Evolutionary conservation across 495 filamentous ascomycete species (phyloP), one percentile per base, ranked within the genome.

Genomic region (Symbiotaphrina buchneri): DNA sequence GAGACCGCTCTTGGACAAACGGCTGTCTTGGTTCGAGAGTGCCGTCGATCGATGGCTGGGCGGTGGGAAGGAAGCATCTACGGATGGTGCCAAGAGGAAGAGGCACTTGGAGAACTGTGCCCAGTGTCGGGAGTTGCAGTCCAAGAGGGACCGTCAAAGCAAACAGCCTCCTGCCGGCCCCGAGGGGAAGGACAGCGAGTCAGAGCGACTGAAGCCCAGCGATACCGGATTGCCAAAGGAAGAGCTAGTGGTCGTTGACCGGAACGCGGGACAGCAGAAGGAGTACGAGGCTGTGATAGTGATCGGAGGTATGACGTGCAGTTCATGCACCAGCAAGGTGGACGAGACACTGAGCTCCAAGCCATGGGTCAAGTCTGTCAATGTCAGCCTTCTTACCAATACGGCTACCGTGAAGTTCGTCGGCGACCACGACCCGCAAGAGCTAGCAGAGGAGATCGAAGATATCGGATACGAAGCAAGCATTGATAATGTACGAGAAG

Each of bases 281-380:
- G 28, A 30, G 3, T 10, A 1, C 10, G 3, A 30, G 8, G 28
- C 28, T 4, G n/a, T n/a, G n/a, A 16, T 75, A 3, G 56, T 53
- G 30, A 61, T 75, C 36, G 53, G 49, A 5, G 70, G 70, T 3
- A 75, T 75, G 70, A 73, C 61, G n/a, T 74, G 70, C 45, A 62
- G 61, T 18, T 60, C 68, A 2, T 75, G 70, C 37, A 59, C 58
- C 13, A 58, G 61, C 35, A 55, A 51, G 21, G 57, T 75, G 21
- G 63, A 60, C 7, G 43, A 55, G 19, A 54, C 52, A 29, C 39
- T 74, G 6, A 41, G 59, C 31, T 48, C 57, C 18, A 37, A 63
- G 7, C 51, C 58, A 0, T 71, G 54, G 40, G 54, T 71, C 13
- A 48, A 53, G n/a, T 51, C 61, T 5, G 53, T 65, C 28, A 54